These are phyloP conservation scores for Solioccasus polychromus DNA, from an alignment of 768 basidiomycete genomes.

Conservation along the genomic window DNA sequence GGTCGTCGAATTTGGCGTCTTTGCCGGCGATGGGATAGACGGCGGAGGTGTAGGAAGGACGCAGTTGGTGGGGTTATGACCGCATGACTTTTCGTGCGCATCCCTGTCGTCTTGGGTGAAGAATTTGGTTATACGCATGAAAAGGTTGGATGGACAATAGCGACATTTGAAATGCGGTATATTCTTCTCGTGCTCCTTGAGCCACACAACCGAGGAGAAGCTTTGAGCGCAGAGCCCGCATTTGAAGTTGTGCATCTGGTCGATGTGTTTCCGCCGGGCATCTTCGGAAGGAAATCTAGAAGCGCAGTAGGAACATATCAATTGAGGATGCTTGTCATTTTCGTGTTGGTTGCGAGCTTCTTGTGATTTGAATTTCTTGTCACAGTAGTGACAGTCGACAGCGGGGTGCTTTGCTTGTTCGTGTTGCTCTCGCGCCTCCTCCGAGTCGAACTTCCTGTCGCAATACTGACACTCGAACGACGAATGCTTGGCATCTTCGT, in stretches of 20 bases:
- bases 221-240: not conserved
- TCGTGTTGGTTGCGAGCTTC: slow-evolving; percentile 11
- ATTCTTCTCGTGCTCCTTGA: not conserved
- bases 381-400: slow-evolving; percentile 7
- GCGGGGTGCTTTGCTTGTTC: slow-evolving; percentile 4
- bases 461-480: slow-evolving; percentile 14
- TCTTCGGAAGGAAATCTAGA: not conserved
- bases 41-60: not conserved
- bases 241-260: not conserved
- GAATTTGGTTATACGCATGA: not conserved
- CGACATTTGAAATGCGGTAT: slow-evolving; percentile 5
- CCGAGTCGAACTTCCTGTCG: slow-evolving; percentile 5
- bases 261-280: slow-evolving; percentile 2
- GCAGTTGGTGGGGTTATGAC: slow-evolving; percentile 1
- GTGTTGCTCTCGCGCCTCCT: slow-evolving; percentile 7
- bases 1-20: not conserved
- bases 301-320: not conserved
- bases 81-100: slow-evolving; percentile 8
- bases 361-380: slow-evolving; percentile 2
- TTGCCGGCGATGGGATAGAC: not conserved
- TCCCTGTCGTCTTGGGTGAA: not conserved
- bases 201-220: not conserved
- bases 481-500: slow-evolving; percentile 12
- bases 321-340: not conserved
- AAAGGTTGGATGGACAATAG: no score